phyloP scores from a whole-genome alignment of 2,329 filamentous ascomycete species.

The Orbilia blumenaviensis region DNA sequence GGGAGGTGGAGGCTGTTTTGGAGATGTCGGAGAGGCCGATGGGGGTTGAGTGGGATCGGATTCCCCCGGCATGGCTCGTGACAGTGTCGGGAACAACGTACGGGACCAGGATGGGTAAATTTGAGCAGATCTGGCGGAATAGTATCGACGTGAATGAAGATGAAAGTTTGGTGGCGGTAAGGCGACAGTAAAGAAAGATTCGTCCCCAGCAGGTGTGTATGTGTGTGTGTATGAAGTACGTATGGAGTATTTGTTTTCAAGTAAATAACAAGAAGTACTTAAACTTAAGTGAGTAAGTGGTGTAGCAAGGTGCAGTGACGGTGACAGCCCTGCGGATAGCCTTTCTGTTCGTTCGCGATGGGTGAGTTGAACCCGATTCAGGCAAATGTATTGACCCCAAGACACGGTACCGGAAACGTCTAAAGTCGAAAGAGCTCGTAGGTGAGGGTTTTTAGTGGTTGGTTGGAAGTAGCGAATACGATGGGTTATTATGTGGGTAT shows the following conservation, averaged over 20 bases:
- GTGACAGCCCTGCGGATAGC: background rate
- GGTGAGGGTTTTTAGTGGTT: conserved; percentile 29
- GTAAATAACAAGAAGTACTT: too few relatives aligned
- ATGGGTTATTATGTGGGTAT: background rate
- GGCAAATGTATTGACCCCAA: conserved; percentile 19
- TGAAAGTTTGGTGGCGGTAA: too few relatives aligned
- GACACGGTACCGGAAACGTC: conserved; percentile 16
- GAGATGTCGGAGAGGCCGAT: conserved; percentile 42
- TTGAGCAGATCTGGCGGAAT: too few relatives aligned
- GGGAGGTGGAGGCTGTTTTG: conserved; percentile 45
- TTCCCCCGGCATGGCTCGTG: conserved; percentile 30
- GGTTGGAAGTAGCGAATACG: conserved; percentile 39
- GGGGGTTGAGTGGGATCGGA: conserved; percentile 17
- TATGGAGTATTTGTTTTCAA: too few relatives aligned
- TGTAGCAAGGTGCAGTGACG: too few relatives aligned
- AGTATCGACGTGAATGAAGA: too few relatives aligned
- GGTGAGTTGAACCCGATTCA: conserved; percentile 22
- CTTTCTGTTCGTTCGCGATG: background rate
- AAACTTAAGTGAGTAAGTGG: too few relatives aligned
- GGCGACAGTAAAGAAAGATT: too few relatives aligned
- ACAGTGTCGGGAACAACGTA: conserved; percentile 1
- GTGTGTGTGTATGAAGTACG: too few relatives aligned
- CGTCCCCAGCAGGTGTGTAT: too few relatives aligned
- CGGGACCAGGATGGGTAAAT: too few relatives aligned
- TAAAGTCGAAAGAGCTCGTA: background rate